Evolutionary conservation across 2,329 filamentous ascomycete genomes (phyloP), one percentile per base, ranked within the genome.

Genomic region (Fusarium zealandicum): DNA sequence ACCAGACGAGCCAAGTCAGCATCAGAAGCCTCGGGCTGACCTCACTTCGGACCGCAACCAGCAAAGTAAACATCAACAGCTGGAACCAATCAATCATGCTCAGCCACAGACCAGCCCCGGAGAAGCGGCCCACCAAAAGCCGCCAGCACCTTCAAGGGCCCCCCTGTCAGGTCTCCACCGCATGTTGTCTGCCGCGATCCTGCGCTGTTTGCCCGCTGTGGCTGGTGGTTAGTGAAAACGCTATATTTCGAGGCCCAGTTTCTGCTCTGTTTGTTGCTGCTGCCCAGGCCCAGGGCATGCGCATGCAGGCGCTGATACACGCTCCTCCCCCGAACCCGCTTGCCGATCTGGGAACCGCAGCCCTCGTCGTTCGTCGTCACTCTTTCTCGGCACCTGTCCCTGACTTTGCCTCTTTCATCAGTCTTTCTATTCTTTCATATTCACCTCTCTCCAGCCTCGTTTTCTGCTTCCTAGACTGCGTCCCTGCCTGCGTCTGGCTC

Each of bases 341-440:
- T 66, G 62, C 55, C 54, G 63, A 63, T 57, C 49, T 55, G 51
- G 22, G 57, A 60, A 56, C 54, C 57, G 52, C 63, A 54, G 41
- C 61, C 45, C 47, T 40, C 31, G 28, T 18, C 27, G n/a, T 20
- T 47, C 57, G 51, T 49, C 44, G 55, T 58, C 53, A 59, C 57
- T 53, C 54, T 50, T 33, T 28, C 38, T 40, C 33, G 22, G 22
- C 22, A 8, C 22, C 8, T 36, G 46, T 56, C 45, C 41, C 47
- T 62, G 45, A 27, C 55, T 57, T 64, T 53, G 49, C 57, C 59
- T 59, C 51, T 61, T 57, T 38, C 57, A 44, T 49, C n/a, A n/a
- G n/a, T 53, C 43, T 47, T 56, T 41, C 47, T 42, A 32, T 48
- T 43, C 28, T 47, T 51, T 54, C 42, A 53, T 44, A 48, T 42